Conservation (phyloP, 768 basidiomycete genomes). For the Mycena kentingensis region DNA sequence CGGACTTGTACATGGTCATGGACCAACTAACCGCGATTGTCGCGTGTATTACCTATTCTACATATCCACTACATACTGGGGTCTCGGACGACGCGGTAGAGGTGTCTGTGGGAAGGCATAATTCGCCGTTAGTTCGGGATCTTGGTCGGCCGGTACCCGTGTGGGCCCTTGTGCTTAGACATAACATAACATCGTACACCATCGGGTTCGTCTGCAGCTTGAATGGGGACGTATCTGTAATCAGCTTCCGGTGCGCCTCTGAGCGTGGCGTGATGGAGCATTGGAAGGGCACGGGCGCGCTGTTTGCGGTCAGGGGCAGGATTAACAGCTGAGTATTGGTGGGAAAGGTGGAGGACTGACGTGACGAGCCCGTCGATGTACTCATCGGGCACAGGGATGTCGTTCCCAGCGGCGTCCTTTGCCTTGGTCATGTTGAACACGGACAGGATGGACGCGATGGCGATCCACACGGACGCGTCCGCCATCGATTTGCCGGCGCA, state of each 20-base stretch:
- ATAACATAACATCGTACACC: constrained; percentile 20
- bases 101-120: too few species aligned
- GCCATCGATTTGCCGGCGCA: constrained; percentile 31
- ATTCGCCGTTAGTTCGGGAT: too few species aligned
- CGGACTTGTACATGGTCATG: too few species aligned
- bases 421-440: constrained; percentile 27
- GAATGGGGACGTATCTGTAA: constrained; percentile 18
- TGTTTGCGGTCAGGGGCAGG: neutral
- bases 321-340: neutral
- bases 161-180: too few species aligned
- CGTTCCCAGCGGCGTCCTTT: constrained; percentile 22
- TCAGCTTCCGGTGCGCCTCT: constrained; percentile 10
- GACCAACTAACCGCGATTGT: too few species aligned
- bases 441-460: constrained; percentile 26
- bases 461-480: constrained; percentile 26
- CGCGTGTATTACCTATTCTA: too few species aligned
- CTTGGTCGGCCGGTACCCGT: too few species aligned
- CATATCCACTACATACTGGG: too few species aligned
- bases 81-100: too few species aligned
- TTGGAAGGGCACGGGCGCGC: constrained; percentile 22
- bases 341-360: constrained; percentile 2
- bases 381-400: constrained; percentile 19
- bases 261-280: constrained; percentile 24
- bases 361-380: constrained; percentile 24
- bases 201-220: constrained; percentile 20